Evolutionary conservation across 805 yeast genomes (phyloP).

Genomic region (Nakazawaea sp.): DNA sequence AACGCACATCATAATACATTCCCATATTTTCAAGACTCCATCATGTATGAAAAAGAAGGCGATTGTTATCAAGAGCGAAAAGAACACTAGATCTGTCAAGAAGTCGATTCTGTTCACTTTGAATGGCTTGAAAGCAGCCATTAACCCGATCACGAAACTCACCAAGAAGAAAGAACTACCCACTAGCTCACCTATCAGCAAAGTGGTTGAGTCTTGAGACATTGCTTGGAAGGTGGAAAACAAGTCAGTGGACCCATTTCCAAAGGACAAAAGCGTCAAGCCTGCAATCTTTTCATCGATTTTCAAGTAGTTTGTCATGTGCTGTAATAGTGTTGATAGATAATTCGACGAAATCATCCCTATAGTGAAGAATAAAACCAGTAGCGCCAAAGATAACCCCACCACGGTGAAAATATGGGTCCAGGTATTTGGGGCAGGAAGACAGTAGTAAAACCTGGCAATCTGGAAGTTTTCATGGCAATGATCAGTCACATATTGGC

Average conservation of each 20-base stretch:
- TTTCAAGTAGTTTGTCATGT: constrained; percentile 53
- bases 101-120: constrained; percentile 46
- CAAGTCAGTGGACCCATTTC: constrained; percentile 90
- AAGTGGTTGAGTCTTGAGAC: constrained; percentile 50
- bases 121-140: constrained; percentile 37
- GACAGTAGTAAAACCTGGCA: constrained; percentile 3
- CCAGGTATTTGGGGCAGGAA: neutral
- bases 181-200: constrained; percentile 47
- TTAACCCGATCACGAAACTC: constrained; percentile 44
- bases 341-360: constrained; percentile 81
- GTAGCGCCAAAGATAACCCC: too few relatives aligned
- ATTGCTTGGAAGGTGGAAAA: constrained; percentile 80
- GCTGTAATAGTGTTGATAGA: constrained; percentile 70
- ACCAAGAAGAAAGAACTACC: constrained; percentile 50
- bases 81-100: constrained; percentile 54
- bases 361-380: constrained; percentile 48
- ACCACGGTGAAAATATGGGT: constrained; percentile 6
- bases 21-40: constrained; percentile 46
- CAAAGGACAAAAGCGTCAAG: constrained; percentile 79
- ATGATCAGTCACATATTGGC: constrained; percentile 1
- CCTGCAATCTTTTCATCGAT: constrained; percentile 80
- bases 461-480: constrained; percentile 1
- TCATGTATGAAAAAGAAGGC: constrained; percentile 47
- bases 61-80: constrained; percentile 41
- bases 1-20: constrained; percentile 49